A percentile compares a stretch with the other conserved stretches of the same genome.
phyloP scores from a whole-genome alignment of 1,284 basidiomycete species.

The Cutaneotrichosporon cutaneum region DNA sequence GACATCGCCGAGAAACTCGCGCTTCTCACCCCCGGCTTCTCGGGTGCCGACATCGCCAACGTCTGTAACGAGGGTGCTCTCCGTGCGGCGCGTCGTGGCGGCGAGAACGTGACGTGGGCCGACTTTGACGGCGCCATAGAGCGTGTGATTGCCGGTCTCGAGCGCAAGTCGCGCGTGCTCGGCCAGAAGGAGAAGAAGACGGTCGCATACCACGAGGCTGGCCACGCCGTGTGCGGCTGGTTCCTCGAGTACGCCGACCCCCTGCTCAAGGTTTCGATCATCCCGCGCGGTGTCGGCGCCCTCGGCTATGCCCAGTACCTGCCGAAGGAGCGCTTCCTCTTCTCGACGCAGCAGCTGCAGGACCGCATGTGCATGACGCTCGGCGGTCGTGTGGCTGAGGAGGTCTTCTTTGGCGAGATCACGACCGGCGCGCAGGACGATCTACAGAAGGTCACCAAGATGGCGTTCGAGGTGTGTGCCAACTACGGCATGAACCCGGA shows the following conservation, averaged over 20 bases:
- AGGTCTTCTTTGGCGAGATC: slow-evolving; percentile 96
- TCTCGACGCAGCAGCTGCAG: slow-evolving; percentile 89
- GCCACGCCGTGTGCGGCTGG: slow-evolving; percentile 98
- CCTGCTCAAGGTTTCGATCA: slow-evolving; percentile 96
- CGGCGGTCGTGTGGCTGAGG: slow-evolving; percentile 96
- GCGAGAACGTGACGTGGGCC: slow-evolving; percentile 73
- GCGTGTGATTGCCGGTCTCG: slow-evolving; percentile 94
- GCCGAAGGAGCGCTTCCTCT: slow-evolving; percentile 92
- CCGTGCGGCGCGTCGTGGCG: slow-evolving; percentile 82
- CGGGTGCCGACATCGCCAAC: slow-evolving; percentile 97
- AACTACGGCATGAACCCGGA: slow-evolving; percentile 95
- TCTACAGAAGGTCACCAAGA: slow-evolving; percentile 93
- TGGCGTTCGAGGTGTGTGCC: slow-evolving; percentile 91
- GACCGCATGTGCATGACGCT: slow-evolving; percentile 99
- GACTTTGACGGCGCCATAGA: slow-evolving; percentile 98
- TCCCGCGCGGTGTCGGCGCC: slow-evolving; percentile 92
- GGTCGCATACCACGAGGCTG: slow-evolving; percentile 98
- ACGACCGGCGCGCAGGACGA: slow-evolving; percentile 98
- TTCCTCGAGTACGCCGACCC: slow-evolving; percentile 97
- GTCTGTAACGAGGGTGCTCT: slow-evolving; percentile 98
- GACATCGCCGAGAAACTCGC: slow-evolving; percentile 85
- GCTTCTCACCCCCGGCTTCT: slow-evolving; percentile 95
- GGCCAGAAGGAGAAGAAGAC: slow-evolving; percentile 97
- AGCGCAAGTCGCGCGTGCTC: slow-evolving; percentile 90
- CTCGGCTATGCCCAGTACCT: slow-evolving; percentile 96